Conservation (phyloP, 1,139 yeast species). For the Candida sp. region DNA sequence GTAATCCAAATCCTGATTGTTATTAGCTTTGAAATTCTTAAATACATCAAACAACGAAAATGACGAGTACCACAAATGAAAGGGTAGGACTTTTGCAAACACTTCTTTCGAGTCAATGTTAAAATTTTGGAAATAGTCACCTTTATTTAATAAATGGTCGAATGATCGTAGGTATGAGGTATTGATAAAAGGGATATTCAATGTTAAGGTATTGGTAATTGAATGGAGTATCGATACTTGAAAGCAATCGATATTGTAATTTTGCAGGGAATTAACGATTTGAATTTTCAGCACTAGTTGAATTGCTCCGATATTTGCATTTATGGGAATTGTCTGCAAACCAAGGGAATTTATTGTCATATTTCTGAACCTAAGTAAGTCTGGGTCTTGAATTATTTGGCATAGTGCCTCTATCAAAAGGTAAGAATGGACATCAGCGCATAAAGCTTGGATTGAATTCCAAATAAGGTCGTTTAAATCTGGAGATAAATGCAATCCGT, state of each 20-base stretch:
- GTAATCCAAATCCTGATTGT: conserved; percentile 30
- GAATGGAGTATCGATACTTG: conserved; percentile 23
- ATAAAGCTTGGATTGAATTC: conserved; percentile 23
- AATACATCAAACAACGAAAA: conserved; percentile 40
- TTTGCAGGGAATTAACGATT: conserved; percentile 13
- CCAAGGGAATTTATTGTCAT: conserved; percentile 3
- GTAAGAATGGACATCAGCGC: conserved; percentile 17
- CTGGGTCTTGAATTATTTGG: conserved; percentile 23
- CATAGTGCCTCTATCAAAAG: conserved; percentile 19
- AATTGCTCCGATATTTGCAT: conserved; percentile 52
- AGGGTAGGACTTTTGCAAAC: conserved; percentile 27
- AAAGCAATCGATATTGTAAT: conserved; percentile 16
- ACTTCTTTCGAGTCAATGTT: conserved; percentile 10
- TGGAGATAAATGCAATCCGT: conserved; percentile 35
- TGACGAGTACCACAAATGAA: conserved; percentile 49
- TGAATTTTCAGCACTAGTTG: conserved; percentile 21
- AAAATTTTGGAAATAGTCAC: conserved; percentile 16
- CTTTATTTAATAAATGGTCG: conserved; percentile 31
- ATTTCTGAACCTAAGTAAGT: conserved; percentile 17
- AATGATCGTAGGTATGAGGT: conserved; percentile 29
- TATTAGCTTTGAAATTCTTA: conserved; percentile 16
- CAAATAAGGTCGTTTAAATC: conserved; percentile 36
- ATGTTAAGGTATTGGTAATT: conserved; percentile 16
- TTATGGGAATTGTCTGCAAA: conserved; percentile 14
- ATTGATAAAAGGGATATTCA: conserved; percentile 28